phyloP scores from a whole-genome alignment of 202 grass and related monocot species.

The Sporobolus alterniflorus region DNA sequence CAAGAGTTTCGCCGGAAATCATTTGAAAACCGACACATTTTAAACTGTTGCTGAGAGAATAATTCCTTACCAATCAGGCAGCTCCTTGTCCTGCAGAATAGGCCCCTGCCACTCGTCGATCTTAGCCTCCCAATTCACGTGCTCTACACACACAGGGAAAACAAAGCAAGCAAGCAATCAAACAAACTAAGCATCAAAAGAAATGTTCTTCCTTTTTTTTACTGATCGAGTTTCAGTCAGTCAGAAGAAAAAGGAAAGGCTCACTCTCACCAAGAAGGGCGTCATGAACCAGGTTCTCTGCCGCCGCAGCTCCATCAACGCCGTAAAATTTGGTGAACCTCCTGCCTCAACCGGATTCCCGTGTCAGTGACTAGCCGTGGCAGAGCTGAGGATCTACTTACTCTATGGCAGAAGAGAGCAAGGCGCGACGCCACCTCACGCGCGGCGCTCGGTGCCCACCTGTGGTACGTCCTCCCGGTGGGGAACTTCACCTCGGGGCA shows the following conservation, averaged over 20 bases:
- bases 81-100: slow-evolving; percentile 61
- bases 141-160: slow-evolving; percentile 51
- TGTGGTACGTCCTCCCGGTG: slow-evolving; percentile 68
- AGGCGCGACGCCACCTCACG: neutral
- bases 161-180: neutral
- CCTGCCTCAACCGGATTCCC: slow-evolving; percentile 30
- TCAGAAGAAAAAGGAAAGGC: neutral
- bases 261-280: slow-evolving; percentile 68
- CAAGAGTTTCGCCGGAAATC: too few relatives aligned
- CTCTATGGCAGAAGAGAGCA: neutral
- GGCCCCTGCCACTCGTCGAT: slow-evolving; percentile 91
- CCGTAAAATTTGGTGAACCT: slow-evolving; percentile 78
- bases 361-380: slow-evolving; percentile 8
- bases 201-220: neutral
- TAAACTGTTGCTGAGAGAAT: neutral
- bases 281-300: slow-evolving; percentile 65
- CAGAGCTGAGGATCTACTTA: too few relatives aligned
- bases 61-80: slow-evolving; percentile 72
- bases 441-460: slow-evolving; percentile 32
- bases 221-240: neutral
- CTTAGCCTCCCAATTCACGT: slow-evolving; percentile 75
- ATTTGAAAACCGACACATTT: too few relatives aligned
- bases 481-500: slow-evolving; percentile 79
- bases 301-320: slow-evolving; percentile 48
- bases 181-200: neutral